These are phyloP conservation scores for Penicillium verhagenii DNA, from an alignment of 495 filamentous ascomycete genomes.

Conservation along the genomic window DNA sequence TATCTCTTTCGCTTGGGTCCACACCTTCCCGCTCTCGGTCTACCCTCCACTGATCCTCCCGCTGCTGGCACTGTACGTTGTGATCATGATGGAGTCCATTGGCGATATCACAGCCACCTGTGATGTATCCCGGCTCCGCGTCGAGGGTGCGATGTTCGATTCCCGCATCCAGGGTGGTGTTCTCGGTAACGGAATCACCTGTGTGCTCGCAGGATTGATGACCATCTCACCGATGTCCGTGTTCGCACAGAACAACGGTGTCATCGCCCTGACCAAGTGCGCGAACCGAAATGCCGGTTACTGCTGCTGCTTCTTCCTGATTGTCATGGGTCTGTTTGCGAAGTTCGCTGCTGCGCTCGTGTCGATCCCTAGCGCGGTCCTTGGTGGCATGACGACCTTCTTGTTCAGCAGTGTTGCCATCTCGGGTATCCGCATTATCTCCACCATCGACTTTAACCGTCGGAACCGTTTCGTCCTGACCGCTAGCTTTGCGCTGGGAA, in stretches of 20 bases:
- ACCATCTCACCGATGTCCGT: slow-evolving; percentile 85
- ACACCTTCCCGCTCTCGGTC: slow-evolving; percentile 76
- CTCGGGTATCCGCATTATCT: slow-evolving; percentile 82
- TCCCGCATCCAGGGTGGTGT: slow-evolving; percentile 89
- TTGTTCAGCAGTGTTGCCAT: slow-evolving; percentile 82
- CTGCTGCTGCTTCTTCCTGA: slow-evolving; percentile 71
- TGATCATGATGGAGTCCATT: slow-evolving; percentile 87
- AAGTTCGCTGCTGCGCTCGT: slow-evolving; percentile 91
- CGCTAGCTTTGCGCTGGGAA: slow-evolving; percentile 71
- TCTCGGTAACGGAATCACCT: slow-evolving; percentile 72
- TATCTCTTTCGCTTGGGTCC: slow-evolving; percentile 85
- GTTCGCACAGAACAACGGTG: slow-evolving; percentile 88
- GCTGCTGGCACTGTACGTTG: slow-evolving; percentile 80
- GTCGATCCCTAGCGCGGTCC: slow-evolving; percentile 73
- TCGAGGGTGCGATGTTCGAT: slow-evolving; percentile 78
- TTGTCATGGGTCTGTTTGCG: slow-evolving; percentile 87
- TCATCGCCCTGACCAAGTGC: slow-evolving; percentile 85
- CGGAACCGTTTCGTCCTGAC: slow-evolving; percentile 89
- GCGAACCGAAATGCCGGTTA: slow-evolving; percentile 88
- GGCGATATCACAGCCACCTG: slow-evolving; percentile 61
- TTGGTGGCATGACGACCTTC: slow-evolving; percentile 94
- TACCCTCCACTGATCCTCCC: slow-evolving; percentile 86
- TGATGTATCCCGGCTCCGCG: slow-evolving; percentile 81
- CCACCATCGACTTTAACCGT: slow-evolving; percentile 73
- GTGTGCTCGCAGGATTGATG: slow-evolving; percentile 74